Evolutionary conservation across 805 yeast species (phyloP).

Genomic region (Pichia heedii): DNA sequence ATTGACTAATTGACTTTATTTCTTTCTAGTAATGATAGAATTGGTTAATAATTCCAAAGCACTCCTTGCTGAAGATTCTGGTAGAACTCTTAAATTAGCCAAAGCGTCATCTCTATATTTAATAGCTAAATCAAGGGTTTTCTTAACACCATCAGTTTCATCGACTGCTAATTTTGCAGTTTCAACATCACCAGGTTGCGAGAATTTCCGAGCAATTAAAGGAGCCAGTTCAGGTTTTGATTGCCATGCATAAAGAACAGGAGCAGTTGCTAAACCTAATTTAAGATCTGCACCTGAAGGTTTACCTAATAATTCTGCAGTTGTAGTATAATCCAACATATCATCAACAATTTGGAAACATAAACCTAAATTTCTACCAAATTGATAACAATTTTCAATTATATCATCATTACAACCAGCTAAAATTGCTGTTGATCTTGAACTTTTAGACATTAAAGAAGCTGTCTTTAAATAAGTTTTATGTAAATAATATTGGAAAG

Average conservation of each 20-base stretch:
- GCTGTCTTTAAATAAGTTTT: conserved; percentile 96
- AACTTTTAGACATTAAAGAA: conserved; percentile 84
- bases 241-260: conserved; percentile 91
- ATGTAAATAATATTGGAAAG: conserved; percentile 90
- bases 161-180: conserved; percentile 68
- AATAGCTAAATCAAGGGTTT: conserved; percentile 70
- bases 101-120: conserved; percentile 72
- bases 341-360: conserved; percentile 97
- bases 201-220: conserved; percentile 75
- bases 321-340: conserved; percentile 88
- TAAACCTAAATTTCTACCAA: conserved; percentile 86
- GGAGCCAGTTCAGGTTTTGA: conserved; percentile 77
- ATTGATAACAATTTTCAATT: conserved; percentile 82
- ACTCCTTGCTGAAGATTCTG: conserved; percentile 81
- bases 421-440: conserved; percentile 86
- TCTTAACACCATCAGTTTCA: conserved; percentile 61
- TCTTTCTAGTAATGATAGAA: conserved; percentile 72
- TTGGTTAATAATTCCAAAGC: conserved; percentile 81
- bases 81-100: conserved; percentile 59
- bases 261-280: conserved; percentile 94
- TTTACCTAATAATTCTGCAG: conserved; percentile 78
- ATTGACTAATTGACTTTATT: conserved; percentile 27
- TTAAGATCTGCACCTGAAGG: conserved; percentile 94
- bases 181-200: conserved; percentile 74
- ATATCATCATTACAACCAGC: conserved; percentile 71